Percentiles rank a stretch among this genome's conserved stretches.
Evolutionary conservation across 2,329 filamentous ascomycete species (phyloP).

Genomic region (Pyrenochaeta sp.): DNA sequence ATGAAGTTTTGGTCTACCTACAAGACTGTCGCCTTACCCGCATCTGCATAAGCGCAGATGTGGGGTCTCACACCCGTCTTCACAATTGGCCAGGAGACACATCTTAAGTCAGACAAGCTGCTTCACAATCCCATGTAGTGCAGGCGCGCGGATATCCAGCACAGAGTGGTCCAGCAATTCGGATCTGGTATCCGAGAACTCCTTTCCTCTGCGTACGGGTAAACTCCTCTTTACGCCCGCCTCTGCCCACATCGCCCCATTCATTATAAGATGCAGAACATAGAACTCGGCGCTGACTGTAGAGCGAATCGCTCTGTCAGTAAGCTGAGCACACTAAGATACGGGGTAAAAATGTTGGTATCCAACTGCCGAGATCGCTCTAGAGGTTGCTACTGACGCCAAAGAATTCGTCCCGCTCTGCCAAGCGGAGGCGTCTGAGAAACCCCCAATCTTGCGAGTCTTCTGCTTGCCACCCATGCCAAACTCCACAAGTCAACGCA

Average conservation of each 20-base stretch:
- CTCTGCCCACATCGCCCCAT: conserved; percentile 4
- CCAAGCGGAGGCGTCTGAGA: conserved; percentile 28
- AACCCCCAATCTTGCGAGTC: conserved; percentile 18
- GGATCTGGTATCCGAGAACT: conserved; percentile 8
- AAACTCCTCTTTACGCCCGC: conserved; percentile 12
- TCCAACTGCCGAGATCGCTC: conserved; percentile 21
- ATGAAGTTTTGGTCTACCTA: too few species aligned
- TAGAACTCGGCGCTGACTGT: not conserved
- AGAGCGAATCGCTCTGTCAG: not conserved
- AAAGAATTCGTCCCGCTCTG: conserved; percentile 16
- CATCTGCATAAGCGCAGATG: not conserved
- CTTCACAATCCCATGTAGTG: not conserved
- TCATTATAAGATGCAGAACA: not conserved
- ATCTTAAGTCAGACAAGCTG: too few species aligned
- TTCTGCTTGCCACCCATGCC: conserved; percentile 28
- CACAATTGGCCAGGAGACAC: too few species aligned
- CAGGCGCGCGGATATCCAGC: not conserved
- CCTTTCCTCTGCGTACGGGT: conserved; percentile 19
- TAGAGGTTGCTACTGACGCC: conserved; percentile 7
- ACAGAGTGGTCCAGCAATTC: not conserved
- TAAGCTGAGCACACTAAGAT: not conserved
- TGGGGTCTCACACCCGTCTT: too few species aligned
- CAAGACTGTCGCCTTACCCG: too few species aligned
- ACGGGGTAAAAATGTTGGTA: not conserved
- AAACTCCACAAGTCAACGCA: conserved; percentile 25